phyloP scores from a whole-genome alignment of 345 rosid genomes.

The Eucalyptus dawsonii region DNA sequence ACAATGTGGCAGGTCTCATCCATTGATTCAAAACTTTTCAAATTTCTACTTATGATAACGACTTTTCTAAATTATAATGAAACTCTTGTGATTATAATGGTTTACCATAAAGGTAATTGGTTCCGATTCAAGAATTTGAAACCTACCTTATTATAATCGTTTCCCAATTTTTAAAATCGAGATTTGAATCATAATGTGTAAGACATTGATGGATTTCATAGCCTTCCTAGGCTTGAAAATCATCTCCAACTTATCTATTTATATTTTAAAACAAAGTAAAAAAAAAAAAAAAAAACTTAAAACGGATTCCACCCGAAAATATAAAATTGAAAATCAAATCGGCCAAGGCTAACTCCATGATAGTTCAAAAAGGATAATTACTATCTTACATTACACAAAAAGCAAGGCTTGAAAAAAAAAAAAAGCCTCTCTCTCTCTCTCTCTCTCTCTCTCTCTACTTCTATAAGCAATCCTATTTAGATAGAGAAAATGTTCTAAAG shows the following conservation, averaged over 20 bases:
- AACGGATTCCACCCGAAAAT: rapidly evolving
- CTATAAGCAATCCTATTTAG: too few relatives aligned
- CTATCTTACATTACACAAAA: too few relatives aligned
- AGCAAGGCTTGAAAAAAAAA: too few relatives aligned
- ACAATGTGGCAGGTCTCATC: background rate
- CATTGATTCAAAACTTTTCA: background rate
- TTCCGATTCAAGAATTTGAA: background rate
- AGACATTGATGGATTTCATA: background rate
- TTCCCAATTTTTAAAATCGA: background rate
- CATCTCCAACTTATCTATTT: background rate
- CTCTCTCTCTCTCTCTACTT: too few relatives aligned
- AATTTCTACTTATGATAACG: background rate
- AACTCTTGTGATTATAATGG: background rate
- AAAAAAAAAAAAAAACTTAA: background rate
- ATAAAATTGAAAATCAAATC: background rate
- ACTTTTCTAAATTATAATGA: background rate
- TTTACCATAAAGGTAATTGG: background rate
- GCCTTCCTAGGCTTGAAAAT: background rate
- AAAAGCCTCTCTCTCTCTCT: too few relatives aligned
- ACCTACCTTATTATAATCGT: background rate
- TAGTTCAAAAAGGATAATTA: too few relatives aligned
- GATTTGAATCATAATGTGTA: background rate
- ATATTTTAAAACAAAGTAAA: background rate
- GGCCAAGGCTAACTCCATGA: background rate
- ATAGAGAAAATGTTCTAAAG: too few relatives aligned